Percentiles rank a stretch among this genome's conserved stretches.
phyloP scores from a whole-genome alignment of 1,139 yeast genomes.

The Torulaspora globosa region DNA sequence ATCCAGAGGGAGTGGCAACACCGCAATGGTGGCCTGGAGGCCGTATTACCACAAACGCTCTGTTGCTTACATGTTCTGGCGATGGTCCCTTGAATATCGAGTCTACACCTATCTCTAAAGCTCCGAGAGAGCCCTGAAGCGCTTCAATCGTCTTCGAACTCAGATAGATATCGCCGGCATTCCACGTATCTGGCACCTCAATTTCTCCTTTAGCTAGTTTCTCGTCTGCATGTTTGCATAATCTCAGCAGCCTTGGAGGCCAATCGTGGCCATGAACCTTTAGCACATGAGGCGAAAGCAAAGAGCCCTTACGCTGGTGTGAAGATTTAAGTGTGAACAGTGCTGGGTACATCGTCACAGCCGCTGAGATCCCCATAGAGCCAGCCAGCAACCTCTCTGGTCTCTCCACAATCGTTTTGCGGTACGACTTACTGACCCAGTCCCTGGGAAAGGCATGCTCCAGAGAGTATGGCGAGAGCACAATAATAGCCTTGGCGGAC shows the following conservation, averaged over 20 bases:
- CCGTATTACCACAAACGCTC: slow-evolving; percentile 67
- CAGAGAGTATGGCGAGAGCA: slow-evolving; percentile 56
- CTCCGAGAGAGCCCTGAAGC: slow-evolving; percentile 73
- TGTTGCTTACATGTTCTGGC: slow-evolving; percentile 41
- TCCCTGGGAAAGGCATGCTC: slow-evolving; percentile 69
- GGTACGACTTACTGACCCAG: slow-evolving; percentile 71
- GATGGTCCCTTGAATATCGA: slow-evolving; percentile 41
- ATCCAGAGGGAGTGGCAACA: slow-evolving; percentile 80
- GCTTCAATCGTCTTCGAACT: slow-evolving; percentile 67
- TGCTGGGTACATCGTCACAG: slow-evolving; percentile 65
- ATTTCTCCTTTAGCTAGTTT: slow-evolving; percentile 53
- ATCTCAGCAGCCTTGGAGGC: slow-evolving; percentile 57
- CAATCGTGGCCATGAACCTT: slow-evolving; percentile 74
- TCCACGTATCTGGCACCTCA: slow-evolving; percentile 82
- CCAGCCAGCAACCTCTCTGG: slow-evolving; percentile 78
- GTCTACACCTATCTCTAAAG: slow-evolving; percentile 72
- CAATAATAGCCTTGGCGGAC: slow-evolving; percentile 49
- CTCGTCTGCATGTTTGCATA: slow-evolving; percentile 57
- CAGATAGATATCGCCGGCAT: slow-evolving; percentile 76
- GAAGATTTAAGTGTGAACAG: slow-evolving; percentile 51
- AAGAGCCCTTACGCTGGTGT: slow-evolving; percentile 25
- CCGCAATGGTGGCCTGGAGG: slow-evolving; percentile 95
- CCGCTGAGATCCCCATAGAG: slow-evolving; percentile 74
- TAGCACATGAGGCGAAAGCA: slow-evolving; percentile 51
- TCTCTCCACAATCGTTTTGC: slow-evolving; percentile 72